Evolutionary conservation across 2,329 filamentous ascomycete genomes (phyloP).

Genomic region (Stagonosporopsis cucurbitacearum): DNA sequence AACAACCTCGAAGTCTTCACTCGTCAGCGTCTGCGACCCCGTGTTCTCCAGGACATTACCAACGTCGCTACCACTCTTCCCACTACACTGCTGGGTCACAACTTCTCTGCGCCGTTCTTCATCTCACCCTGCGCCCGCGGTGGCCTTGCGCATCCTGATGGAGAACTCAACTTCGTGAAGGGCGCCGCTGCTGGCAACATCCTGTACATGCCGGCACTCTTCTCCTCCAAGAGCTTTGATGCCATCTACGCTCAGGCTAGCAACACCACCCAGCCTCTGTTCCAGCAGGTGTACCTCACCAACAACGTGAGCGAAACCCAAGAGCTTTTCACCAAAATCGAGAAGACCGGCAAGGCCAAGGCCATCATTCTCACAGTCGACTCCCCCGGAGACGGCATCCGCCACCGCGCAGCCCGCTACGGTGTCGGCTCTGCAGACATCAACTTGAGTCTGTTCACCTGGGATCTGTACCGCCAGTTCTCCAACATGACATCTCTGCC

Average conservation of each 20-base stretch:
- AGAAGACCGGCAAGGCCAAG: conserved; percentile 44
- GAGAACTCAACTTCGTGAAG: conserved; percentile 59
- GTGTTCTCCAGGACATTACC: conserved; percentile 59
- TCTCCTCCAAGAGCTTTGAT: conserved; percentile 42
- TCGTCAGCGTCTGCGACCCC: conserved; percentile 57
- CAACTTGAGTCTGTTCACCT: conserved; percentile 41
- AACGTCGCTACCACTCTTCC: conserved; percentile 46
- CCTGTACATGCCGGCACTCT: conserved; percentile 57
- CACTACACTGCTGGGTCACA: conserved; percentile 61
- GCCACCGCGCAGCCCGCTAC: conserved; percentile 46
- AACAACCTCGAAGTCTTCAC: conserved; percentile 64
- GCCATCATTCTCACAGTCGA: conserved; percentile 53
- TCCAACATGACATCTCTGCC: conserved; percentile 47
- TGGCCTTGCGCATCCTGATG: conserved; percentile 54
- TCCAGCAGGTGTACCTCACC: conserved; percentile 52
- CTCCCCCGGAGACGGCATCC: conserved; percentile 48
- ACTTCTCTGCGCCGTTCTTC: conserved; percentile 63
- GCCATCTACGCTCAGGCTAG: conserved; percentile 37
- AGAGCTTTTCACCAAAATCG: conserved; percentile 40
- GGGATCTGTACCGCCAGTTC: conserved; percentile 46
- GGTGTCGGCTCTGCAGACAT: conserved; percentile 41
- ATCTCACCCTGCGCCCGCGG: conserved; percentile 54
- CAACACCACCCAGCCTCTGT: conserved; percentile 45
- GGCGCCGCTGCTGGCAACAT: conserved; percentile 58
- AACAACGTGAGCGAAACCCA: conserved; percentile 40